Evolutionary conservation across 768 basidiomycete genomes (phyloP).

Genomic region (Strobilomyces dryophilus): DNA sequence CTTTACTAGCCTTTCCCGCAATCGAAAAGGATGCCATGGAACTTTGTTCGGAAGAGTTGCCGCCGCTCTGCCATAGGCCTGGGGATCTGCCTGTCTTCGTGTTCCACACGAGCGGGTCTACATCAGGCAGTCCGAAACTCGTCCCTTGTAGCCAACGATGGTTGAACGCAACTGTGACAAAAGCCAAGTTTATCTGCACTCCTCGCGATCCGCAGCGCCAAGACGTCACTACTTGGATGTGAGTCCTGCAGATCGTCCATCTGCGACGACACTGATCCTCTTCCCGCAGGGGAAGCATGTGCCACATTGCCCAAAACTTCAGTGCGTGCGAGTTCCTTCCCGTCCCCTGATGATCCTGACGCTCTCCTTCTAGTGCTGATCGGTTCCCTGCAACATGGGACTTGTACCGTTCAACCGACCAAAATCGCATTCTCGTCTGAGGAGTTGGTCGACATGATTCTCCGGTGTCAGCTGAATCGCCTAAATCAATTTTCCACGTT

Average conservation of each 20-base stretch:
- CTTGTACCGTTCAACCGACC: slow-evolving; percentile 70
- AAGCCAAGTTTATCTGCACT: slow-evolving; percentile 49
- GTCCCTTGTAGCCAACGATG: slow-evolving; percentile 68
- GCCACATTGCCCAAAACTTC: slow-evolving; percentile 74
- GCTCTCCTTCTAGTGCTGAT: slow-evolving; percentile 47
- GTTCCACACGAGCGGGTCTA: slow-evolving; percentile 81
- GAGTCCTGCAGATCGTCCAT: slow-evolving; percentile 30
- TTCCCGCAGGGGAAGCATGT: slow-evolving; percentile 70
- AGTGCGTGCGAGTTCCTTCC: slow-evolving; percentile 43
- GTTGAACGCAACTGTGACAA: slow-evolving; percentile 58
- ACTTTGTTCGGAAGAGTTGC: slow-evolving; percentile 36
- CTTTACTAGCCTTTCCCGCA: slow-evolving; percentile 47
- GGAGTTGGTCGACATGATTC: slow-evolving; percentile 71
- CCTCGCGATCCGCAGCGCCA: slow-evolving; percentile 49
- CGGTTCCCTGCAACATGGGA: slow-evolving; percentile 66
- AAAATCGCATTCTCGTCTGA: slow-evolving; percentile 58
- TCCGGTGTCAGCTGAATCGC: slow-evolving; percentile 63
- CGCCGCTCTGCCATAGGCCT: slow-evolving; percentile 35
- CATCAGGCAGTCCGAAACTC: slow-evolving; percentile 79
- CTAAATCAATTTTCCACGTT: slow-evolving; percentile 73
- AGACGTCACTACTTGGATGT: slow-evolving; percentile 76
- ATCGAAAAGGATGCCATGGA: slow-evolving; percentile 38
- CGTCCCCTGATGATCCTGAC: slow-evolving; percentile 20
- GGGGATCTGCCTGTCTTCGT: slow-evolving; percentile 53
- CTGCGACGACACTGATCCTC: slow-evolving; percentile 31